These are phyloP conservation scores for Diaporthe ampelina DNA, from an alignment of 2,329 filamentous ascomycete genomes.

Conservation along the genomic window DNA sequence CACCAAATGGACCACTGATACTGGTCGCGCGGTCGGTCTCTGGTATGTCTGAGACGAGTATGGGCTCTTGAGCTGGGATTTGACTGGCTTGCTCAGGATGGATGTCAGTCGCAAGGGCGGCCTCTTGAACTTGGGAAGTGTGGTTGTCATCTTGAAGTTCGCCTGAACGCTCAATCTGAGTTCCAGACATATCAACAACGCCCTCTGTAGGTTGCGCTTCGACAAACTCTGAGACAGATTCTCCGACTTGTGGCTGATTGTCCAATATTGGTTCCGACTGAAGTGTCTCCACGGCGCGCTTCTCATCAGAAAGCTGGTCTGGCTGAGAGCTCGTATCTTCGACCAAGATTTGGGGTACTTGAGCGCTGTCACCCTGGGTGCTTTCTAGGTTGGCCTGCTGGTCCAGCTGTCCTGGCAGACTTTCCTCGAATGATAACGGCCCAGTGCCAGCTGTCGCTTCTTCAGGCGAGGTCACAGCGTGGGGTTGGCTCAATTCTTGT, in stretches of 20 bases:
- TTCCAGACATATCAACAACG: not conserved
- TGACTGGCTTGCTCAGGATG: not conserved
- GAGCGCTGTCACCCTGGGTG: not conserved
- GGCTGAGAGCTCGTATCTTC: not conserved
- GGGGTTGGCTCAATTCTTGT: not conserved
- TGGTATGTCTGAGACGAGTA: not conserved
- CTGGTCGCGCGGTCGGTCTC: not conserved
- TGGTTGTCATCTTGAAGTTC: conserved; percentile 4
- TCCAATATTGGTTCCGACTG: not conserved
- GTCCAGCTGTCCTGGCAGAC: not conserved
- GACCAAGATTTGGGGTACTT: not conserved
- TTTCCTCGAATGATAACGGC: not conserved
- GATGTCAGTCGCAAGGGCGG: not conserved
- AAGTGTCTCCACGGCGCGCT: not conserved
- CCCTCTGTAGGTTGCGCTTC: not conserved
- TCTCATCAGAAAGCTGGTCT: not conserved
- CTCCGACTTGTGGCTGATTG: not conserved
- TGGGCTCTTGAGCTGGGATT: not conserved
- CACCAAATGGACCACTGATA: not conserved
- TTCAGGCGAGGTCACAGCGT: not conserved
- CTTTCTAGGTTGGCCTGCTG: not conserved
- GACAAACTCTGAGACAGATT: not conserved
- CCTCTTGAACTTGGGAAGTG: not conserved
- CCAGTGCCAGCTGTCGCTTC: not conserved
- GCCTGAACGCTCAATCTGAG: not conserved